These are phyloP conservation scores for Flaveria brownii DNA, from an alignment of 129 eudicot genomes.

Conservation along the genomic window DNA sequence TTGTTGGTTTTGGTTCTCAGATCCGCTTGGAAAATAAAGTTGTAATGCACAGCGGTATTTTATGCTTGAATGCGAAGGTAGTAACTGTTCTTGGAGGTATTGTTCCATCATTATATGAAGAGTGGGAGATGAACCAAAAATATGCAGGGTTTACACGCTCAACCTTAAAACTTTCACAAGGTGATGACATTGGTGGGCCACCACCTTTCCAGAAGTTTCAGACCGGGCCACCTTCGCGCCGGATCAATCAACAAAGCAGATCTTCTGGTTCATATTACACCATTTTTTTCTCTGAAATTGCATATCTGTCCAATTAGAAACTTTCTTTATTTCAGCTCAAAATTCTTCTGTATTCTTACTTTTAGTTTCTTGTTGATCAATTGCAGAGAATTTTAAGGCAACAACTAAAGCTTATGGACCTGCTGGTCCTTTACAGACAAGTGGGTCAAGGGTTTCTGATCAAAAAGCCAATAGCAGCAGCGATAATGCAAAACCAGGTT, in stretches of 20 bases:
- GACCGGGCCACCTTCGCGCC: conserved; percentile 46
- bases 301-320: background rate
- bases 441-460: conserved; percentile 27
- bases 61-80: conserved; percentile 63
- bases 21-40: conserved; percentile 69
- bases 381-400: conserved; percentile 43
- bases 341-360: conserved; percentile 6
- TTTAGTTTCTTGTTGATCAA: background rate
- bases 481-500: conserved; percentile 31
- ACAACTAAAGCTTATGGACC: conserved; percentile 35
- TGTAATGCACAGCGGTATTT: conserved; percentile 55
- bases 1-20: conserved; percentile 46
- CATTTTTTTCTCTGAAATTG: background rate
- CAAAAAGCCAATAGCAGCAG: conserved; percentile 25
- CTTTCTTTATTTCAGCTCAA: background rate
- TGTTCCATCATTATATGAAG: conserved; percentile 83
- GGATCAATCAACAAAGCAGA: conserved; percentile 40
- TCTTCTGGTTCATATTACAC: conserved; percentile 42
- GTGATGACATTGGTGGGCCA: conserved; percentile 59
- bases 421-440: conserved; percentile 32
- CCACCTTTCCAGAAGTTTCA: conserved; percentile 89
- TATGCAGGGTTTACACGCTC: conserved; percentile 72
- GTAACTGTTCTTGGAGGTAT: conserved; percentile 76
- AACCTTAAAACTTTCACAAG: conserved; percentile 42
- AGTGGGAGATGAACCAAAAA: conserved; percentile 92